phyloP scores from a whole-genome alignment of 2,329 filamentous ascomycete species.

The Pseudogymnoascus sp. region DNA sequence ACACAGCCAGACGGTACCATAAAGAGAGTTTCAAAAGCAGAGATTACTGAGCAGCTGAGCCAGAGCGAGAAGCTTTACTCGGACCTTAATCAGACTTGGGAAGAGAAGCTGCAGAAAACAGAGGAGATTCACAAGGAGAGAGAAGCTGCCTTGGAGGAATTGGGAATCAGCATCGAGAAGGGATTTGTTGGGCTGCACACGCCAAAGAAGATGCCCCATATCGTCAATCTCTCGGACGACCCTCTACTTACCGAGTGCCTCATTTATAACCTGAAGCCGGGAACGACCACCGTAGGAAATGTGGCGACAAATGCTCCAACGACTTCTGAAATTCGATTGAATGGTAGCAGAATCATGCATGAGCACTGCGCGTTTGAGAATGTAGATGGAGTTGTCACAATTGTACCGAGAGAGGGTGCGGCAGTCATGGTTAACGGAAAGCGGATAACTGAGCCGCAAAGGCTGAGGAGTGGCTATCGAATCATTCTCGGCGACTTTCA shows the following conservation, averaged over 20 bases:
- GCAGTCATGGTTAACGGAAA: constrained; percentile 97
- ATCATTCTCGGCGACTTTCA: constrained; percentile 97
- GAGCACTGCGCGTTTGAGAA: constrained; percentile 96
- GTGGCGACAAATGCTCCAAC: constrained; percentile 71
- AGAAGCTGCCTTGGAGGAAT: constrained; percentile 87
- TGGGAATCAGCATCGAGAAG: constrained; percentile 98
- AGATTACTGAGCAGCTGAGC: constrained; percentile 91
- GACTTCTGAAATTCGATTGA: constrained; percentile 82
- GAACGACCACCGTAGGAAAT: constrained; percentile 88
- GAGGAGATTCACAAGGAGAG: constrained; percentile 97
- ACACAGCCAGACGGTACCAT: constrained; percentile 74
- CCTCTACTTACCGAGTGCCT: constrained; percentile 90
- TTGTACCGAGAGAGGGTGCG: constrained; percentile 83
- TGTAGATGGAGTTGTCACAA: constrained; percentile 81
- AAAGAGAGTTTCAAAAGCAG: constrained; percentile 95
- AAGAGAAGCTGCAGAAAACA: constrained; percentile 89
- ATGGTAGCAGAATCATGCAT: constrained; percentile 84
- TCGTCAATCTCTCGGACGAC: constrained; percentile 95
- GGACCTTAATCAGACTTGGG: constrained; percentile 97
- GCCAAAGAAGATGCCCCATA: constrained; percentile 97
- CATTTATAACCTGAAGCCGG: constrained; percentile 96
- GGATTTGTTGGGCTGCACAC: constrained; percentile 92
- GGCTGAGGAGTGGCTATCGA: constrained; percentile 84
- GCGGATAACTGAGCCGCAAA: constrained; percentile 75
- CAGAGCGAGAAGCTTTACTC: constrained; percentile 95